Base-by-base conservation (phyloP, 78 protist genomes). In the Reticulomyxa filosa region DNA sequence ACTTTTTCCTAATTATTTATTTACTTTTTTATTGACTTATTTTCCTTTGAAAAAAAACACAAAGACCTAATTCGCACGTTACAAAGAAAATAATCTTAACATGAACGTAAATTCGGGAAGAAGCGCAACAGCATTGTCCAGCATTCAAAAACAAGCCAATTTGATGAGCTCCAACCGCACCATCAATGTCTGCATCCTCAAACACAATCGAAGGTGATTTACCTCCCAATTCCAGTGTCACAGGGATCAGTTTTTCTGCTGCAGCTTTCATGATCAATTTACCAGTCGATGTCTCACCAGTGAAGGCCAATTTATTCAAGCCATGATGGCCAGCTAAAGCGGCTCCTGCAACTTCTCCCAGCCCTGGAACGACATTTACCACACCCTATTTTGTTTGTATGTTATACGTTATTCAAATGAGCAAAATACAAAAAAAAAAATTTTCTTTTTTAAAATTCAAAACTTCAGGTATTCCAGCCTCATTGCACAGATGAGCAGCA, bases 391-490 rank as follows among this genome's bases (percentile, higher is more conserved):
- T n/a, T n/a, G n/a, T n/a, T n/a, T n/a, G n/a, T n/a, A n/a, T n/a
- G n/a, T n/a, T n/a, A n/a, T n/a, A n/a, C n/a, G n/a, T n/a, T n/a
- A n/a, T n/a, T n/a, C n/a, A n/a, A n/a, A n/a, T n/a, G n/a, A n/a
- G n/a, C n/a, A n/a, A n/a, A n/a, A n/a, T n/a, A n/a, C n/a, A n/a
- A n/a, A n/a, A n/a, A n/a, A n/a, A n/a, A n/a, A n/a, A n/a, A n/a
- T n/a, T n/a, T n/a, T n/a, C n/a, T n/a, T n/a, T n/a, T n/a, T n/a
- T n/a, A n/a, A n/a, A n/a, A n/a, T n/a, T n/a, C n/a, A n/a, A n/a
- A n/a, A n/a, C n/a, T n/a, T 79, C 64, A 7, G 95, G 95, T 69
- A 83, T 56, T 6, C 92, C 95, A 11, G 87, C 95, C 65, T 79
- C 82, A 30, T 52, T 56, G 20, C 59, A 2, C 65, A 85, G 57